phyloP scores from a whole-genome alignment of 106 monocot species.

The Acorus calamus region DNA sequence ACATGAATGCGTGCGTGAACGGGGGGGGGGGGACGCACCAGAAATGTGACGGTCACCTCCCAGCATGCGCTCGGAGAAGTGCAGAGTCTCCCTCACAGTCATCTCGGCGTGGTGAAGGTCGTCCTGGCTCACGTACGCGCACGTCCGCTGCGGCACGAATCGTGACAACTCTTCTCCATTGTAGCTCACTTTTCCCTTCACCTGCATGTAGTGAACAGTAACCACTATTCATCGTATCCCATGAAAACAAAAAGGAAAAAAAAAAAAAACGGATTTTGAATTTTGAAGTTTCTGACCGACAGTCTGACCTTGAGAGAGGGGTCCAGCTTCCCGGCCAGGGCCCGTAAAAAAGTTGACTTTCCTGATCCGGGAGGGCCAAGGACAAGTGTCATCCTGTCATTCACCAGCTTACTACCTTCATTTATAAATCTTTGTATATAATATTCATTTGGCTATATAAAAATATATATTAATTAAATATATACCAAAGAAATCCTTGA shows the following conservation, averaged over 20 bases:
- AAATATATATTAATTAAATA: background rate
- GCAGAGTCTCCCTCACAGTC: constrained; percentile 11
- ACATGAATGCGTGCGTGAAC: too few relatives aligned
- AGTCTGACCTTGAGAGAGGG: constrained; percentile 28
- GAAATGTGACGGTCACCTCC: too few relatives aligned
- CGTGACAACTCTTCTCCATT: constrained; percentile 31
- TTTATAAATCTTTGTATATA: constrained; percentile 1
- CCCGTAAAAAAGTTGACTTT: constrained; percentile 46
- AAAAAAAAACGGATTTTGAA: too few relatives aligned
- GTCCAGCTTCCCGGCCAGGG: constrained; percentile 40
- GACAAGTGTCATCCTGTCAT: constrained; percentile 43
- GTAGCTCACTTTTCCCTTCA: constrained; percentile 46
- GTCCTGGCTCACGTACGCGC: constrained; percentile 53
- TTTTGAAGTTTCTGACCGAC: too few relatives aligned
- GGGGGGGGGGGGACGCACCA: too few relatives aligned
- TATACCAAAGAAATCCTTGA: background rate
- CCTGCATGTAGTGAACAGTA: too few relatives aligned
- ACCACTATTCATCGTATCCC: background rate
- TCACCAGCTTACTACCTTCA: background rate
- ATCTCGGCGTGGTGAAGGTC: constrained; percentile 81
- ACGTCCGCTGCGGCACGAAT: constrained; percentile 18
- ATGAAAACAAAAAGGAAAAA: background rate
- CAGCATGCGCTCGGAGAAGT: too few relatives aligned
- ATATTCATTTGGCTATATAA: constrained; percentile 1
- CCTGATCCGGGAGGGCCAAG: constrained; percentile 52